Percentiles rank a stretch among this genome's conserved stretches.
phyloP scores from a whole-genome alignment of 495 filamentous ascomycete genomes.

The Penicillium salamii region DNA sequence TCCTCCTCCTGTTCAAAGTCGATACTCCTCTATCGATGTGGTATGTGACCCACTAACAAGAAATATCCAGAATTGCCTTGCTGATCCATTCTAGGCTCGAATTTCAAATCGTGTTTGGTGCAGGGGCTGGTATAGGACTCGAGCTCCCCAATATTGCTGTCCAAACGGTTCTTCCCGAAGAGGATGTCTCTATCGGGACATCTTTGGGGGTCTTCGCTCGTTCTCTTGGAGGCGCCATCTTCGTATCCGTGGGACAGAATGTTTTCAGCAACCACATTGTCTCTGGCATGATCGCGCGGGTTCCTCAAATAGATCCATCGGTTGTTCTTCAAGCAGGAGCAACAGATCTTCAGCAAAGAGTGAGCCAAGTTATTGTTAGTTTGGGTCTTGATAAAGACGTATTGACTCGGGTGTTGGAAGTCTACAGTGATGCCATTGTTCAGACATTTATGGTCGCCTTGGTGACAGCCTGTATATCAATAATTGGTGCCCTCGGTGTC shows the following conservation, averaged over 20 bases:
- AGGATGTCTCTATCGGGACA: constrained; percentile 36
- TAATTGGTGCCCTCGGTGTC: constrained; percentile 9
- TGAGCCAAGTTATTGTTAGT: too few species aligned
- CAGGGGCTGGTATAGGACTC: constrained; percentile 36
- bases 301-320: too few species aligned
- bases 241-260: constrained; percentile 33
- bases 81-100: constrained; percentile 20
- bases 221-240: constrained; percentile 38
- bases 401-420: constrained; percentile 29
- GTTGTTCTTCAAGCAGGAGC: too few species aligned
- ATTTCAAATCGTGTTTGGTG: constrained; percentile 36
- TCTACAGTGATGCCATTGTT: constrained; percentile 54
- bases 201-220: constrained; percentile 40
- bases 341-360: too few species aligned
- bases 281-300: too few species aligned
- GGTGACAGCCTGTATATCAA: constrained; percentile 44
- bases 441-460: constrained; percentile 49
- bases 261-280: constrained; percentile 21
- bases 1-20: constrained; percentile 15
- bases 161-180: constrained; percentile 33
- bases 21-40: too few species aligned
- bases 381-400: too few species aligned
- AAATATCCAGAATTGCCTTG: too few species aligned
- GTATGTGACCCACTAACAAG: too few species aligned
- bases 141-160: constrained; percentile 33